phyloP scores from a whole-genome alignment of 2,329 filamentous ascomycete genomes.

The Colletotrichum trifolii region DNA sequence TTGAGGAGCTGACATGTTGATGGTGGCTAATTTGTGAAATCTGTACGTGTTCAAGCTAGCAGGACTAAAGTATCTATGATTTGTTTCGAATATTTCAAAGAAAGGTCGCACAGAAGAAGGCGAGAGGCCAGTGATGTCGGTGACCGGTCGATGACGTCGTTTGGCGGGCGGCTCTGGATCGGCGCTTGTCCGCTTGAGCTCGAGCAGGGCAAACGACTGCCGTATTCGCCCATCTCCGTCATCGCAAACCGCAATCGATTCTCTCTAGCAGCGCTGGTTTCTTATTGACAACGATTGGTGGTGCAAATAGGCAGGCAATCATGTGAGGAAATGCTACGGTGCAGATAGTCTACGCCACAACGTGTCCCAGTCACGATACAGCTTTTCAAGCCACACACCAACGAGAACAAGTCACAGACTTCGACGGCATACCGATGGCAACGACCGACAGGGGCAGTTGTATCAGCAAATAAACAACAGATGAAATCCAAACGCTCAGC shows the following conservation, averaged over 20 bases:
- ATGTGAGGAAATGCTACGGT: no score
- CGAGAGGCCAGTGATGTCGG: slow-evolving; percentile 13
- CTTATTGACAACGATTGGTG: no score
- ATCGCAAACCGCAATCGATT: not conserved
- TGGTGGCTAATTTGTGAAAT: not conserved
- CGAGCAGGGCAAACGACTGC: not conserved
- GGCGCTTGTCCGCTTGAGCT: slow-evolving; percentile 14
- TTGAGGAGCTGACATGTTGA: slow-evolving; percentile 22
- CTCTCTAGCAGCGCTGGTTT: not conserved
- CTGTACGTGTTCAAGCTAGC: not conserved
- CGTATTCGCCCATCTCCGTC: slow-evolving; percentile 10
- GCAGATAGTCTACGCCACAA: no score
- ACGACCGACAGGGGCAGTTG: no score
- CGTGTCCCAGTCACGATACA: no score
- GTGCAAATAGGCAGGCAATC: no score
- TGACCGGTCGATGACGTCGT: slow-evolving; percentile 37
- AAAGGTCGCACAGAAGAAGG: not conserved
- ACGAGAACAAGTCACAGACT: no score
- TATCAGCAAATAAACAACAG: not conserved
- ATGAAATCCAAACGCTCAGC: not conserved
- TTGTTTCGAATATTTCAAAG: not conserved
- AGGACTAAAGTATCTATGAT: not conserved
- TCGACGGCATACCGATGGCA: no score
- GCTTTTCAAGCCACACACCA: no score
- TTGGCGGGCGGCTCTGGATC: slow-evolving; percentile 26